Base-by-base conservation (phyloP, 2,329 filamentous ascomycete species). In the Stagonosporopsis rhizophila region DNA sequence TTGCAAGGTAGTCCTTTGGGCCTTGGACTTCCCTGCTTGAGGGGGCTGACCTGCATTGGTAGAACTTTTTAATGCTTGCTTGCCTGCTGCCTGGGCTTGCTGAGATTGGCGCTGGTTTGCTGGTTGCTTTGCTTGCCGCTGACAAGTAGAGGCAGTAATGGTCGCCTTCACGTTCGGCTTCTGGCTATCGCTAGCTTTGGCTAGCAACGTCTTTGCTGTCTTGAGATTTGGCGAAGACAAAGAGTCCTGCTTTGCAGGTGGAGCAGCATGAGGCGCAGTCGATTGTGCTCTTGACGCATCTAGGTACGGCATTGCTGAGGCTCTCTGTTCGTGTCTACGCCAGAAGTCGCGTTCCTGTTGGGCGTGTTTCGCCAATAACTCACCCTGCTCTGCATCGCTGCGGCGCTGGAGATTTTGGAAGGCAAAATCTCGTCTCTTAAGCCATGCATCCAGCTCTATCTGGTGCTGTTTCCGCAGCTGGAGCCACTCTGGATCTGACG, bases 331-430 rank as follows among this genome's bases (percentile, higher is more conserved):
- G 14, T 22, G 20, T 28, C 35, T 35, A 9, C 15, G 8, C 40
- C 46, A 56, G 19, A 32, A 50, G 7, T 39, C 35, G 2, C 30
- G 17, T 22, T 56, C 53, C 11, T 55, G 32, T n/a, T 48, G 32
- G 3, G 32, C 19, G n/a, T 55, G 52, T 30, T 27, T 27, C 14
- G 19, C 23, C 8, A 55, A 37, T 25, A 55, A n/a, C n/a, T n/a
- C 14, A 4, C 6, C 38, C 9, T 40, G 20, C 9, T 40, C 20
- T 6, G 38, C 38, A 40, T 42, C 19, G 37, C 40, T 4, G 4
- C 23, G 20, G 7, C 23, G 35, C 5, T 23, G 1, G 6, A 56
- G 14, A 12, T 41, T 14, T 17, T 12, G 9, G 9, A 6, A 14
- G 11, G 25, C 42, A 4, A 23, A 9, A 2, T 37, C 28, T 5